These are phyloP conservation scores for Raffaelea ambrosiae DNA, from an alignment of 2,329 filamentous ascomycete species.

Conservation along the genomic window DNA sequence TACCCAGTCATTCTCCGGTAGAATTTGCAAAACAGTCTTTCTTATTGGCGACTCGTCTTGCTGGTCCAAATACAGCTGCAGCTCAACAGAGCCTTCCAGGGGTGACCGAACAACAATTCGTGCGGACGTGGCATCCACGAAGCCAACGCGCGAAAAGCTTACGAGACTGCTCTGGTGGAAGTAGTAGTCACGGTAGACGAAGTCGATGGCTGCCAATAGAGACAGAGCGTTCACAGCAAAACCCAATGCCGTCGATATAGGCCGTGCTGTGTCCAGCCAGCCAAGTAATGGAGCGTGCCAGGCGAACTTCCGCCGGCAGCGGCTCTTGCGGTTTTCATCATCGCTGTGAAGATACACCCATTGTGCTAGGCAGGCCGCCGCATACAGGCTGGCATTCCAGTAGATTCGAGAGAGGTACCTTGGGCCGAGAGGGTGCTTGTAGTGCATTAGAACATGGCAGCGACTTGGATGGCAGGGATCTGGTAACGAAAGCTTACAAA, in stretches of 20 bases:
- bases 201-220: not conserved
- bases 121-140: not conserved
- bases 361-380: no score
- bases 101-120: not conserved
- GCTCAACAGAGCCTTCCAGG: not conserved
- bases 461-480: no score
- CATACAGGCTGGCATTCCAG: no score
- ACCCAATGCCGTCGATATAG: not conserved
- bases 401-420: no score
- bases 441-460: no score
- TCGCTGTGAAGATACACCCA: no score
- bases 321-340: no score
- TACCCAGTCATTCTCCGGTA: not conserved
- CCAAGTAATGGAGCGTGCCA: not conserved
- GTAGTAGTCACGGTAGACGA: not conserved
- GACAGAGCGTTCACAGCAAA: not conserved
- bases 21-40: no score
- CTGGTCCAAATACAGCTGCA: no score
- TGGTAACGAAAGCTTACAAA: conserved; percentile 3
- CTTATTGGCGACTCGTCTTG: no score
- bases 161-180: not conserved
- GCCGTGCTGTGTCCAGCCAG: not conserved
- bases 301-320: no score
- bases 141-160: not conserved
- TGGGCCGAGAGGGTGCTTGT: no score